These are phyloP conservation scores for Aspergillus conjunctus DNA, from an alignment of 495 filamentous ascomycete genomes.

Conservation along the genomic window DNA sequence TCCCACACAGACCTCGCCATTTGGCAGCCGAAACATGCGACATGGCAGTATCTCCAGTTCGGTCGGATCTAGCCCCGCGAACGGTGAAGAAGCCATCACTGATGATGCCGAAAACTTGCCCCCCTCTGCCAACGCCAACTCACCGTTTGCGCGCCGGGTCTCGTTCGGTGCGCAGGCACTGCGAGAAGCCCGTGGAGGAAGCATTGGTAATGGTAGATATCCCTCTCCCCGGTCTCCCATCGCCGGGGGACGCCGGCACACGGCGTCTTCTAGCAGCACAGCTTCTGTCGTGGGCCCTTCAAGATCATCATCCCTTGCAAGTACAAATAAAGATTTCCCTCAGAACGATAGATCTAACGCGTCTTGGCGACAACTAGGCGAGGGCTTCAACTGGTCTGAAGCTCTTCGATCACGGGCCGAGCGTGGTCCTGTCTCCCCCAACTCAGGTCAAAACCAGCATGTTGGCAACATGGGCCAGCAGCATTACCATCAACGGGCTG, in stretches of 20 bases:
- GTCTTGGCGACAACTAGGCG: slow-evolving; percentile 65
- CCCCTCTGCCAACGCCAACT: slow-evolving; percentile 56
- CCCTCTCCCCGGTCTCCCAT: slow-evolving; percentile 35
- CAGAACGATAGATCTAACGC: slow-evolving; percentile 51
- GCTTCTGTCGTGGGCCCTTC: slow-evolving; percentile 24
- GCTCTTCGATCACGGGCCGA: slow-evolving; percentile 87
- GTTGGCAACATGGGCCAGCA: slow-evolving; percentile 30
- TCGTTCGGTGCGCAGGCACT: slow-evolving; percentile 90
- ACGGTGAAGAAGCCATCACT: slow-evolving; percentile 81
- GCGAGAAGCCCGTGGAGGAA: slow-evolving; percentile 63
- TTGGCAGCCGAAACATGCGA: slow-evolving; percentile 52
- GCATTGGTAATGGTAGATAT: slow-evolving; percentile 50
- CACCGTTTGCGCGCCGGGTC: slow-evolving; percentile 81
- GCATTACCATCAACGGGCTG: slow-evolving; percentile 51
- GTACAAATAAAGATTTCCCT: slow-evolving; percentile 39
- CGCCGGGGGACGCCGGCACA: slow-evolving; percentile 28
- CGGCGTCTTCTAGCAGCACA: slow-evolving; percentile 27
- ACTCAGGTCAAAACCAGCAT: slow-evolving; percentile 34
- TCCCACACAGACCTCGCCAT: slow-evolving; percentile 62
- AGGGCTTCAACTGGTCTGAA: slow-evolving; percentile 94
- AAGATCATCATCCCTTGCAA: slow-evolving; percentile 42
- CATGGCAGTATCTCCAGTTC: slow-evolving; percentile 73
- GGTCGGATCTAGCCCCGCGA: slow-evolving; percentile 70
- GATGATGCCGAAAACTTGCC: slow-evolving; percentile 71
- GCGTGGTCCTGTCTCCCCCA: slow-evolving; percentile 63